Evolutionary conservation across 2,329 filamentous ascomycete species (phyloP), one percentile per base, ranked within the genome.

Genomic region (Sclerotinia glacialis): DNA sequence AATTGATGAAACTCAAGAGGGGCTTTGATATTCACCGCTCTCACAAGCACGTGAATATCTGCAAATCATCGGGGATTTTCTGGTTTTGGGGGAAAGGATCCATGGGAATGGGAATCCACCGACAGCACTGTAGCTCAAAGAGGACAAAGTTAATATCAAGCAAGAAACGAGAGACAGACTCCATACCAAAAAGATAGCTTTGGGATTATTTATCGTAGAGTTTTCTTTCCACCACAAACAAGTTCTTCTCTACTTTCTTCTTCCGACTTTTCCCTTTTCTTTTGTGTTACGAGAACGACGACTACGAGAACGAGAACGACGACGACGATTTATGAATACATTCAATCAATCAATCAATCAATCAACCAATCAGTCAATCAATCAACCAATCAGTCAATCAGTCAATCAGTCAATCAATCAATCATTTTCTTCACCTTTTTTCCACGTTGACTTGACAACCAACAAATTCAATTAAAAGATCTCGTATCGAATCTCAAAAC

Each of bases 381-480:
- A 26, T 47, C 44, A 50, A 61, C 21, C 9, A 47, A 44, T 42
- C 26, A 8, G 26, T 21, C 12, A 8, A 9, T 58, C 34, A 23
- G 7, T 42, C 59, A 6, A 21, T 47, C 58, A 26, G 50, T 14
- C 2, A 46, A 26, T 26, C 40, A 21, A 49, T 26, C 6, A 8
- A 23, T 34, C 14, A 6, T 21, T 14, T 12, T 11, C 18, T 49
- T 23, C 2, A 23, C 8, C 26, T 46, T 12, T 34, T 23, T 21
- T 37, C 26, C 16, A 59, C n/a, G 62, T 65, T 65, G 62, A 59
- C 62, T 65, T 59, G 52, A 47, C 62, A 59, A 59, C 53, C 63
- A 50, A 16, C n/a, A 40, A 26, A 44, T 28, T 26, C 37, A 52
- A 50, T 50, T 42, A 40, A 49, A 40, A 49, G 2, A 31, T 28